Evolutionary conservation across 139 green algal genomes (phyloP).

Genomic region (Tetradesmus obliquus): DNA sequence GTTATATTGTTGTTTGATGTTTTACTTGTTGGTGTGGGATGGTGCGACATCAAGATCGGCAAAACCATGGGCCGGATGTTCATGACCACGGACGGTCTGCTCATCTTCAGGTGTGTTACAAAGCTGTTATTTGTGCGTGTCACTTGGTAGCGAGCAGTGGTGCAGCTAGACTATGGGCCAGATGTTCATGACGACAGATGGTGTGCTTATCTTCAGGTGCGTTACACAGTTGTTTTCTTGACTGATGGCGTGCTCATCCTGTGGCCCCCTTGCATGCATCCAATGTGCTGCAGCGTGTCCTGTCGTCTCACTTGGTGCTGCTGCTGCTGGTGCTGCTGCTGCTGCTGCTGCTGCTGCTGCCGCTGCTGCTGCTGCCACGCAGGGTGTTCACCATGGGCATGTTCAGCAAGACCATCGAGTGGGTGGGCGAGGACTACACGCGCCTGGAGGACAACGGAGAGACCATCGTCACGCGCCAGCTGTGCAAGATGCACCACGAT

Average conservation of each 20-base stretch:
- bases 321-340: not conserved
- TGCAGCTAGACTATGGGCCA: conserved; percentile 2
- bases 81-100: conserved; percentile 9
- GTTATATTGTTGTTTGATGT: no score
- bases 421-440: conserved; percentile 45
- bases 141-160: no score
- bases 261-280: no score
- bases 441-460: conserved; percentile 45
- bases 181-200: conserved; percentile 1
- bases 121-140: no score
- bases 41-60: conserved; percentile 3
- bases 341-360: not conserved
- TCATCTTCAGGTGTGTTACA: conserved; percentile 43
- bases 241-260: conserved; percentile 45
- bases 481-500: not conserved
- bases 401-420: conserved; percentile 39
- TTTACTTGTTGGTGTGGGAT: not conserved
- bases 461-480: conserved; percentile 37
- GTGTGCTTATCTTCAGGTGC: conserved; percentile 41
- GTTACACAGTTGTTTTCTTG: not conserved
- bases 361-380: not conserved
- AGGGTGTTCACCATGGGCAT: conserved; percentile 27
- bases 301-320: not conserved
- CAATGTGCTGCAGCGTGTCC: not conserved
- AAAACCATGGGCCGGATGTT: conserved; percentile 6